phyloP scores from a whole-genome alignment of 163 green algal genomes.

The Scenedesmus sp. region DNA sequence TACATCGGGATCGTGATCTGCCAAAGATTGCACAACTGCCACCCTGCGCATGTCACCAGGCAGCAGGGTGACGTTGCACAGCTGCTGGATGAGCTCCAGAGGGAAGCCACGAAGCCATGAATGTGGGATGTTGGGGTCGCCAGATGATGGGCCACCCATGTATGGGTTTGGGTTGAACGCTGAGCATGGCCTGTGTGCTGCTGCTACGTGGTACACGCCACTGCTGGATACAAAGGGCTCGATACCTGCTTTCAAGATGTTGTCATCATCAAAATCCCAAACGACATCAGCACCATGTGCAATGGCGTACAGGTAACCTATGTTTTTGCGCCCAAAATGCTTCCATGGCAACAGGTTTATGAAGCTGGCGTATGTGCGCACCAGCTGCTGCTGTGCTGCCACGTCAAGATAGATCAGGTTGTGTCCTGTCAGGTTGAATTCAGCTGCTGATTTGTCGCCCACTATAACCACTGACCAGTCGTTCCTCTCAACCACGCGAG shows the following conservation, averaged over 20 bases:
- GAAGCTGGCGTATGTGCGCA: not conserved
- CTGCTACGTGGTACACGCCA: not conserved
- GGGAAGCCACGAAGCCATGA: slow-evolving; percentile 27
- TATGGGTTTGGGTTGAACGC: not conserved
- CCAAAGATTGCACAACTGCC: slow-evolving; percentile 24
- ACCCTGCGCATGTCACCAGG: not conserved
- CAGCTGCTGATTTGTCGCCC: slow-evolving; percentile 2
- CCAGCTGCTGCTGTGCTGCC: not conserved
- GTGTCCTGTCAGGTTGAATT: not conserved
- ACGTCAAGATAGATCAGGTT: slow-evolving; percentile 26
- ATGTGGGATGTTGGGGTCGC: not conserved
- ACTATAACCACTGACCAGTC: slow-evolving; percentile 32
- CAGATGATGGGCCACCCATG: slow-evolving; percentile 13
- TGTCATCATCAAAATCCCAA: slow-evolving; percentile 49
- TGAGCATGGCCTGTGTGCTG: too few relatives aligned
- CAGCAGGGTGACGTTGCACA: not conserved
- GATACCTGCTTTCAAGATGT: not conserved
- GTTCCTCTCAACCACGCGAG: not conserved
- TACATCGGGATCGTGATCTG: slow-evolving; percentile 38
- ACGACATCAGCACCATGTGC: not conserved
- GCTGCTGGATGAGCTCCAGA: slow-evolving; percentile 4
- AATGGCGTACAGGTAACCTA: slow-evolving; percentile 29
- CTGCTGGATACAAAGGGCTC: not conserved
- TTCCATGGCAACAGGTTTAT: slow-evolving; percentile 13
- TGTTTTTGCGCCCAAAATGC: slow-evolving; percentile 39